Conservation (phyloP, 441 rosid genomes). For the Kokia cookei region DNA sequence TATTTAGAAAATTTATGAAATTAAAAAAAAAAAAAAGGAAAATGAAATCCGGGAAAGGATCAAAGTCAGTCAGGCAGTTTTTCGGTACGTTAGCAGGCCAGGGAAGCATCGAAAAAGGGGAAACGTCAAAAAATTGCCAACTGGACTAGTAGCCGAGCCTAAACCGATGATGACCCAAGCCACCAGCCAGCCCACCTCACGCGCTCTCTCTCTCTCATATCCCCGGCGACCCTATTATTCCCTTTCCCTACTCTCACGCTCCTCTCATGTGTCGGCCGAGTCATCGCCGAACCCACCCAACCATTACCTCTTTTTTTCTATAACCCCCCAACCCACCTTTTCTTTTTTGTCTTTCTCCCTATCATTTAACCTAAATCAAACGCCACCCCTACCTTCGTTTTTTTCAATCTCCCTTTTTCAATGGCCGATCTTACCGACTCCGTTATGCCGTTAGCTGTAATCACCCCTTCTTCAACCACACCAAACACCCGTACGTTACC, state of each 20-base stretch:
- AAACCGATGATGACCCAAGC: constrained; percentile 28
- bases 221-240: constrained; percentile 37
- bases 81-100: background rate
- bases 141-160: constrained; percentile 31
- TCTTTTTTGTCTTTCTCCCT: too few species aligned
- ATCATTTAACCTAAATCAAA: background rate
- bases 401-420: background rate
- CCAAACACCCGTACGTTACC: constrained; percentile 61
- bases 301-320: too few species aligned
- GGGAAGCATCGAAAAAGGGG: background rate
- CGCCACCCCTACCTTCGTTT: background rate
- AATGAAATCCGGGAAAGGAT: background rate
- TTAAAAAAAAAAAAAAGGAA: background rate
- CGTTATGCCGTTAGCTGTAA: constrained; percentile 33
- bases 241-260: constrained; percentile 22
- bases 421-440: constrained; percentile 65
- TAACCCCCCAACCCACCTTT: too few species aligned
- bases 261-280: constrained; percentile 51
- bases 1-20: background rate
- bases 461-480: constrained; percentile 17
- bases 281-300: constrained; percentile 26
- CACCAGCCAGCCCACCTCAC: constrained; percentile 19
- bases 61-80: background rate
- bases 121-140: constrained; percentile 22
- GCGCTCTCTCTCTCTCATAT: constrained; percentile 22